phyloP scores from a whole-genome alignment of 345 rosid genomes.

The Gossypium anomalum region DNA sequence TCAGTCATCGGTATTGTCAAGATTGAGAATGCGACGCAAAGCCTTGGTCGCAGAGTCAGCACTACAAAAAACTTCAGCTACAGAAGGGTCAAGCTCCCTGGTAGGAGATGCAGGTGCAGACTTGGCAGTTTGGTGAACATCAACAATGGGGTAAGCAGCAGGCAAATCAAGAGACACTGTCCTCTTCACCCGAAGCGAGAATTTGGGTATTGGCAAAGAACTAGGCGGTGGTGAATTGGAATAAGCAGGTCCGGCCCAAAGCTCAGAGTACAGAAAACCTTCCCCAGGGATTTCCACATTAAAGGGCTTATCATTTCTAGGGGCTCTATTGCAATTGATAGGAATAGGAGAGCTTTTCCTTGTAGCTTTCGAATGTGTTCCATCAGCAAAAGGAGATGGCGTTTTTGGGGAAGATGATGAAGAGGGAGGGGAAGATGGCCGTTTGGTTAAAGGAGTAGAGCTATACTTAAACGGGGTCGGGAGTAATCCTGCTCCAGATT shows the following conservation, averaged over 20 bases:
- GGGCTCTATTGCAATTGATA: constrained; percentile 28
- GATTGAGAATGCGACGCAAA: constrained; percentile 92
- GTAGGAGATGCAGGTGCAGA: constrained; percentile 93
- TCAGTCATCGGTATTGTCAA: constrained; percentile 62
- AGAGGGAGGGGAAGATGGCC: constrained; percentile 17
- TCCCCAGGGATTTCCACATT: constrained; percentile 32
- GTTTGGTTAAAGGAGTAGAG: constrained; percentile 32
- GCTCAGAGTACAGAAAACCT: constrained; percentile 54
- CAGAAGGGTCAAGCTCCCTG: constrained; percentile 36
- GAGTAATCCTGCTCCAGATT: constrained; percentile 68
- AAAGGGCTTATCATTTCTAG: constrained; percentile 26
- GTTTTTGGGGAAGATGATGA: constrained; percentile 30
- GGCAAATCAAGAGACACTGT: constrained; percentile 65
- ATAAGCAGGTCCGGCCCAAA: constrained; percentile 99
- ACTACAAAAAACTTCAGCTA: constrained; percentile 41
- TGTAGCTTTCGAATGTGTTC: constrained; percentile 2
- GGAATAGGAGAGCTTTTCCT: constrained; percentile 56
- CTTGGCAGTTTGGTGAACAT: constrained; percentile 48
- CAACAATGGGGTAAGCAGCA: constrained; percentile 24
- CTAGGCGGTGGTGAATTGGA: constrained; percentile 96
- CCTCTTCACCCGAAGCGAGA: constrained; percentile 62
- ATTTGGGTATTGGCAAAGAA: constrained; percentile 89
- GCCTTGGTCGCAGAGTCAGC: constrained; percentile 81
- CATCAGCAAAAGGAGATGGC: constrained; percentile 24
- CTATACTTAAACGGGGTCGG: constrained; percentile 52